Evolutionary conservation across 78 protist species (phyloP), one percentile per base, ranked within the genome.

Genomic region (Chrysochromulina parva): DNA sequence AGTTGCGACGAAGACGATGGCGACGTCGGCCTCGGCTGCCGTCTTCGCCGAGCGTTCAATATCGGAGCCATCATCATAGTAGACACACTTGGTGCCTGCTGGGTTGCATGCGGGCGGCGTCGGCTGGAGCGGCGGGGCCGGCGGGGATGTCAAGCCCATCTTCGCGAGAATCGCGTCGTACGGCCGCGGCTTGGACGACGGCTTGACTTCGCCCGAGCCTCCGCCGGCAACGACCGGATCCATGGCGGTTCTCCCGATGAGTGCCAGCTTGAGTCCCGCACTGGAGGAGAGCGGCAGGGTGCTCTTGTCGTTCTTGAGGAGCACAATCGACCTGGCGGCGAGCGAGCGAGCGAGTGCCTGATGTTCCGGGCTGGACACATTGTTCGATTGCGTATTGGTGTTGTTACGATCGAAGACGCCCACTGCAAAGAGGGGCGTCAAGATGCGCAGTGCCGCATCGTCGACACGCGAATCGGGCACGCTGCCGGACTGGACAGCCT

Each of bases 301-400:
- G 14, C 57, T 22, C 19, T 19, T 28, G 38, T 92, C 82, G 24
- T 74, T 94, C 92, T 94, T 94, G 47, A 93, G 82, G n/a, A 94
- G 89, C 6, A 94, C 92, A 7, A 67, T n/a, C 38, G 89, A 22
- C 38, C 38, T 26, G 19, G 48, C 86, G 14, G 94, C 65, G 60
- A 84, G 20, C 47, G 1, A 3, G 38, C 90, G 57, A 26, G 95
- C 94, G 67, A 92, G 53, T 6, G 0, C 47, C 53, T 26, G 13
- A 66, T 74, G 13, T 22, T 48, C 7, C 55, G 1, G 57, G 19
- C 1, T 14, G 38, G 22, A 1, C 22, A 2, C 55, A 13, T 11
- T 48, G 82, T 9, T 9, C 82, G 9, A 4, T 14, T 28, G 55
- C 82, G 13, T 13, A 24, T 58, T 58, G 62, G 7, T 58, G 62